Conservation (phyloP, 129 eudicot genomes). For the Flaveria brownii region DNA sequence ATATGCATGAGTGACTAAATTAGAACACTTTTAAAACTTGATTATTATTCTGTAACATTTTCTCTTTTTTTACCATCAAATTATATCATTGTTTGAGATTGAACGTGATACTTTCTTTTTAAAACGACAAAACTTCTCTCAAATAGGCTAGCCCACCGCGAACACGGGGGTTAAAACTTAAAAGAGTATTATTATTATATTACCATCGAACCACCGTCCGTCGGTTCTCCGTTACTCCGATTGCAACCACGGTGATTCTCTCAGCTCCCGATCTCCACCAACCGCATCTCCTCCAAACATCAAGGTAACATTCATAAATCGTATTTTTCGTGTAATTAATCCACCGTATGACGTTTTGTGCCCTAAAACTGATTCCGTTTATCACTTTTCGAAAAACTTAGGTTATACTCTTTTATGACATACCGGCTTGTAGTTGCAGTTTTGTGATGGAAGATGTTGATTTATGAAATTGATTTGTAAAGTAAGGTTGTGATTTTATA, state of each 20-base stretch:
- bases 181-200: background rate
- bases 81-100: too few relatives aligned
- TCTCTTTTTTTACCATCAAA: too few relatives aligned
- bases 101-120: too few relatives aligned
- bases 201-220: slow-evolving; percentile 1
- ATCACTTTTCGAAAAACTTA: background rate
- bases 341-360: background rate
- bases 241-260: slow-evolving; percentile 26
- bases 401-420: slow-evolving; percentile 7
- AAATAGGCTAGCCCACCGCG: too few relatives aligned
- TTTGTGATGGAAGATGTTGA: background rate
- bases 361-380: background rate
- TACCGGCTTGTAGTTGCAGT: background rate
- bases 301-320: slow-evolving; percentile 12
- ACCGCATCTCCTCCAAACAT: background rate
- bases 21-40: too few relatives aligned
- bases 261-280: slow-evolving; percentile 1
- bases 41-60: too few relatives aligned
- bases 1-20: too few relatives aligned
- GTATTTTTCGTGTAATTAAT: background rate
- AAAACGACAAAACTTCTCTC: too few relatives aligned
- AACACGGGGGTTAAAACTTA: too few relatives aligned
- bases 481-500: background rate
- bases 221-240: slow-evolving; percentile 6
- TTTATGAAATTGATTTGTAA: background rate